phyloP scores from a whole-genome alignment of 495 filamentous ascomycete genomes.

The Amniculicola lignicola region DNA sequence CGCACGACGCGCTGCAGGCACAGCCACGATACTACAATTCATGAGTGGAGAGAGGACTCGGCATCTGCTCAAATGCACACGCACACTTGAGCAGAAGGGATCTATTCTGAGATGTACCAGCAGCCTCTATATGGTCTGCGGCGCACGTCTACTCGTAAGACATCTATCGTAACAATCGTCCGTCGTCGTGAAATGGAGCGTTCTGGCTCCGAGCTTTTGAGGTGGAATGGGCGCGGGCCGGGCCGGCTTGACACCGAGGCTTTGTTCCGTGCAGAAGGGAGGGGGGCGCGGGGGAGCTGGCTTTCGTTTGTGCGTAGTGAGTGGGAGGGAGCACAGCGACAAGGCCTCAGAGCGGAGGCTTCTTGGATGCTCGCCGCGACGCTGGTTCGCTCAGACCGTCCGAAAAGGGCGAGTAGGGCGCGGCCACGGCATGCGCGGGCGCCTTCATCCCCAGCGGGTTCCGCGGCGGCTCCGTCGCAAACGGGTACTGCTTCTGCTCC shows the following conservation, averaged over 20 bases:
- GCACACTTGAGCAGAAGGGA: too few relatives aligned
- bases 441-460: slow-evolving; percentile 39
- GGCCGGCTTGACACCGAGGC: too few relatives aligned
- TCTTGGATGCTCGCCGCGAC: slow-evolving; percentile 28
- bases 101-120: neutral
- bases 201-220: too few relatives aligned
- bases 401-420: slow-evolving; percentile 66
- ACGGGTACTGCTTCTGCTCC: slow-evolving; percentile 56
- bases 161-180: slow-evolving; percentile 6
- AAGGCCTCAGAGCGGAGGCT: slow-evolving; percentile 7
- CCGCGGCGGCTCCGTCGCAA: slow-evolving; percentile 48
- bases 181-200: slow-evolving; percentile 11
- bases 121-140: neutral
- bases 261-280: too few relatives aligned
- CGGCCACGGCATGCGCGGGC: slow-evolving; percentile 61
- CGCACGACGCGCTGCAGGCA: too few relatives aligned
- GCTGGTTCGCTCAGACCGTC: slow-evolving; percentile 29
- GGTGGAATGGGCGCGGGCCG: too few relatives aligned
- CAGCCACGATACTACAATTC: neutral
- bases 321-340: slow-evolving; percentile 39
- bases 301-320: too few relatives aligned
- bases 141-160: slow-evolving; percentile 2
- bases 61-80: neutral
- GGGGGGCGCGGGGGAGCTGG: too few relatives aligned
- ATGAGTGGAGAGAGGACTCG: neutral